These are phyloP conservation scores for Diplodia sapinea DNA, from an alignment of 2,329 filamentous ascomycete genomes.

Conservation along the genomic window DNA sequence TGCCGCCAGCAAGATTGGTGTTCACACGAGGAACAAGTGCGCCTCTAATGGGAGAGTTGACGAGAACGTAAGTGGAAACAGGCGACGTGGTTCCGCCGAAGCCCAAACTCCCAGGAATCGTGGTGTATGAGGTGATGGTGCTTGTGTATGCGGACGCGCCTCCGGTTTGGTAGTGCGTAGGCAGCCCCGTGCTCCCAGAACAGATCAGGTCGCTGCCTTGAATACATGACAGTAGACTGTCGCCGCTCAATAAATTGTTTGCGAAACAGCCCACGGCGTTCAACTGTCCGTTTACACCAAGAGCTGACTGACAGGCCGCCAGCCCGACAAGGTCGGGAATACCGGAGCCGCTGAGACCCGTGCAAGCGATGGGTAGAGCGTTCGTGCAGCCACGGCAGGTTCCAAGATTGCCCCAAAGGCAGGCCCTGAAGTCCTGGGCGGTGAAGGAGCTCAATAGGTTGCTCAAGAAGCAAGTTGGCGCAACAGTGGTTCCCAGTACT, in stretches of 20 bases:
- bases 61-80: background rate
- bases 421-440: background rate
- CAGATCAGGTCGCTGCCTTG: background rate
- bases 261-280: background rate
- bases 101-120: background rate
- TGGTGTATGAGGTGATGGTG: background rate
- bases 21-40: background rate
- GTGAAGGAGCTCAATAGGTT: background rate
- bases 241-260: background rate
- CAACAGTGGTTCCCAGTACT: background rate
- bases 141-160: background rate
- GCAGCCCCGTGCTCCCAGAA: background rate
- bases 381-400: slow-evolving; percentile 1
- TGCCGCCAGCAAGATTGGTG: background rate
- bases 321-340: background rate
- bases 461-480: background rate
- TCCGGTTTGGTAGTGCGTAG: background rate
- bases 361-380: background rate
- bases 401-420: background rate
- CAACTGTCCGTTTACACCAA: background rate
- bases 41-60: background rate
- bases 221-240: background rate
- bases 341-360: background rate
- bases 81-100: background rate
- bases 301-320: background rate